Percentiles rank a stretch among this genome's conserved stretches.
Conservation (phyloP, 1,139 yeast species). For the Candida freyschussii region DNA sequence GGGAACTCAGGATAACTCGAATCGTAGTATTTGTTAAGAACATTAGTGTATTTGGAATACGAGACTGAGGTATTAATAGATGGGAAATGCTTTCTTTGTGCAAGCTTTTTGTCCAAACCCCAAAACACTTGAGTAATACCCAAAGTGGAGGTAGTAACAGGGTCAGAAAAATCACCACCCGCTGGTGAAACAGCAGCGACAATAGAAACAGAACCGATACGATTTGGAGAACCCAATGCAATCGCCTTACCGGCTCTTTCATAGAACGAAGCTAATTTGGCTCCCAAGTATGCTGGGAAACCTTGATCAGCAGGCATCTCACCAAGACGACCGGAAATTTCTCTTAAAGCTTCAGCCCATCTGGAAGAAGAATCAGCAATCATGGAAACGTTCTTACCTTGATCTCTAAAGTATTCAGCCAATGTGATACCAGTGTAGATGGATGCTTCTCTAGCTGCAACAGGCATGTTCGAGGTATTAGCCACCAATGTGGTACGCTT, state of each 20-base stretch:
- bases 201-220: constrained; percentile 95
- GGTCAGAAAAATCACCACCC: constrained; percentile 99
- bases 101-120: constrained; percentile 98
- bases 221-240: constrained; percentile 93
- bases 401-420: constrained; percentile 99
- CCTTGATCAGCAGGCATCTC: constrained; percentile 99
- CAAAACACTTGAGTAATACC: constrained; percentile 99
- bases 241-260: constrained; percentile 99
- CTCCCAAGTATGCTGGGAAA: constrained; percentile 99
- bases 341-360: constrained; percentile 99
- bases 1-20: constrained; percentile 89
- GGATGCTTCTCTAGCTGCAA: constrained; percentile 99
- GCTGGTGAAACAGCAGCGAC: constrained; percentile 99
- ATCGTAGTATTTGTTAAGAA: constrained; percentile 82
- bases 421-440: constrained; percentile 97
- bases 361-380: constrained; percentile 99
- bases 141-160: constrained; percentile 95
- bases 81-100: constrained; percentile 99
- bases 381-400: constrained; percentile 98
- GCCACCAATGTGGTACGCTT: constrained; percentile 98
- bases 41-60: constrained; percentile 90
- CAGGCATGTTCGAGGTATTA: constrained; percentile 99
- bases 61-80: constrained; percentile 94
- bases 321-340: constrained; percentile 98
- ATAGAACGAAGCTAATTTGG: constrained; percentile 96